Conservation (phyloP, 805 yeast genomes). For the Yarrowia osloensis region DNA sequence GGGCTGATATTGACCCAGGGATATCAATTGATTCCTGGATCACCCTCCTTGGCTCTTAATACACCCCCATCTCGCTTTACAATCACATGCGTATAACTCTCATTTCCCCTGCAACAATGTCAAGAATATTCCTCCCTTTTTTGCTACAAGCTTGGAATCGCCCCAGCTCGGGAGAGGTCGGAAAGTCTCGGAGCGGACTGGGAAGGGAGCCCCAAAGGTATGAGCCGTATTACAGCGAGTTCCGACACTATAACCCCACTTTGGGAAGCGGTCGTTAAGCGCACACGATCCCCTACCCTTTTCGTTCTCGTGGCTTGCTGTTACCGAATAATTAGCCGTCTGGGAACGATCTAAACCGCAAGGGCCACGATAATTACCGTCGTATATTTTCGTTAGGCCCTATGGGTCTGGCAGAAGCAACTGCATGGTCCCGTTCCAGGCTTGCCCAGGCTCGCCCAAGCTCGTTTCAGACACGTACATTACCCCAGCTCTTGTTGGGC, state of each 20-base stretch:
- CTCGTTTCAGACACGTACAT: not conserved
- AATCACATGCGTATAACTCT: slow-evolving; percentile 12
- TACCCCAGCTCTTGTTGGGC: not conserved
- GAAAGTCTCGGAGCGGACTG: not conserved
- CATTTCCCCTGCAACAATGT: slow-evolving; percentile 15
- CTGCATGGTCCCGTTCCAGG: too few species aligned
- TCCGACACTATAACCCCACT: slow-evolving; percentile 2
- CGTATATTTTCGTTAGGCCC: too few species aligned
- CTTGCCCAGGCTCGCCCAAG: too few species aligned
- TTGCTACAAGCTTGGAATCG: not conserved
- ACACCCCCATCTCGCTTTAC: not conserved
- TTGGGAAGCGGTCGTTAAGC: not conserved
- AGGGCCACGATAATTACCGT: too few species aligned
- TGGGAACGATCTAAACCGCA: too few species aligned
- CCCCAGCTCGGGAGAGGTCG: slow-evolving; percentile 2
- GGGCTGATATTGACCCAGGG: too few species aligned
- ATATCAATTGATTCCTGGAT: too few species aligned
- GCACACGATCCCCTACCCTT: not conserved
- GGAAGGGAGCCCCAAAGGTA: not conserved
- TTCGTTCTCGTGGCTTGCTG: not conserved
- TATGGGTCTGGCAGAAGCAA: too few species aligned
- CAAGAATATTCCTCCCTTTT: slow-evolving; percentile 13
- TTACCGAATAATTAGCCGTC: too few species aligned
- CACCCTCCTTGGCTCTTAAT: not conserved
- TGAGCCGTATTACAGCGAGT: not conserved